phyloP scores from a whole-genome alignment of 352 stramenopile genomes.

The Globisporangium radiosum region DNA sequence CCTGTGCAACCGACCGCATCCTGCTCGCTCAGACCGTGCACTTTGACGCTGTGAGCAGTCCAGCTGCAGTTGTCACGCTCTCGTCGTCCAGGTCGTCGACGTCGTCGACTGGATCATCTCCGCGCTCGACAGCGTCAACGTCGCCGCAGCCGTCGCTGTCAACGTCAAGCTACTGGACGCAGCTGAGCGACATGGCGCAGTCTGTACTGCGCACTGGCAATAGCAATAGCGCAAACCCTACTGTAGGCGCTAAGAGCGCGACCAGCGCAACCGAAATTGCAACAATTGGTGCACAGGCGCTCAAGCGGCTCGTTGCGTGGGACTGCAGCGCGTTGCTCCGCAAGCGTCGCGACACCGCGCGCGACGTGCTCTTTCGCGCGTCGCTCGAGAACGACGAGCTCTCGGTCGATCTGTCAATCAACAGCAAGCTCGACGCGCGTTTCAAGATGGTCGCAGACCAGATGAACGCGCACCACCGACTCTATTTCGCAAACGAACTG shows the following conservation, averaged over 20 bases:
- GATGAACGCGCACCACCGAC: conserved; percentile 19
- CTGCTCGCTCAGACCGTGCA: conserved; percentile 67
- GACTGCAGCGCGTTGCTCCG: conserved; percentile 44
- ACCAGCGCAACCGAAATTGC: conserved; percentile 21
- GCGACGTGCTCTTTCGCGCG: conserved; percentile 61
- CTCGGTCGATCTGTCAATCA: conserved; percentile 74
- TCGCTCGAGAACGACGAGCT: conserved; percentile 75
- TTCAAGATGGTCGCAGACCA: conserved; percentile 86
- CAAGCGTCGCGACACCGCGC: conserved; percentile 25
- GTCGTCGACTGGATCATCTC: conserved; percentile 6
- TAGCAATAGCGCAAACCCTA: conserved; percentile 1
- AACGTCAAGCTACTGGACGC: conserved; percentile 55
- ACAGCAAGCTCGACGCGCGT: conserved; percentile 77
- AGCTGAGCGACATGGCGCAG: conserved; percentile 67
- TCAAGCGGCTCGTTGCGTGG: conserved; percentile 61
- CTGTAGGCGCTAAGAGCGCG: too few relatives aligned
- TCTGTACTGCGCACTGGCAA: conserved; percentile 34
- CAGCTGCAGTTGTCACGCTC: background rate
- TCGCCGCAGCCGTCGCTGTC: conserved; percentile 12
- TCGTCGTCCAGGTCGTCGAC: conserved; percentile 14
- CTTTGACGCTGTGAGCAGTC: conserved; percentile 30
- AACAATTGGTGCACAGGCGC: conserved; percentile 27
- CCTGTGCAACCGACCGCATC: conserved; percentile 64
- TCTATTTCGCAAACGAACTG: conserved; percentile 56
- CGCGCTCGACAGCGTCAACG: conserved; percentile 18